These are phyloP conservation scores for Cladosporium halotolerans DNA, from an alignment of 2,329 filamentous ascomycete genomes.

Conservation along the genomic window DNA sequence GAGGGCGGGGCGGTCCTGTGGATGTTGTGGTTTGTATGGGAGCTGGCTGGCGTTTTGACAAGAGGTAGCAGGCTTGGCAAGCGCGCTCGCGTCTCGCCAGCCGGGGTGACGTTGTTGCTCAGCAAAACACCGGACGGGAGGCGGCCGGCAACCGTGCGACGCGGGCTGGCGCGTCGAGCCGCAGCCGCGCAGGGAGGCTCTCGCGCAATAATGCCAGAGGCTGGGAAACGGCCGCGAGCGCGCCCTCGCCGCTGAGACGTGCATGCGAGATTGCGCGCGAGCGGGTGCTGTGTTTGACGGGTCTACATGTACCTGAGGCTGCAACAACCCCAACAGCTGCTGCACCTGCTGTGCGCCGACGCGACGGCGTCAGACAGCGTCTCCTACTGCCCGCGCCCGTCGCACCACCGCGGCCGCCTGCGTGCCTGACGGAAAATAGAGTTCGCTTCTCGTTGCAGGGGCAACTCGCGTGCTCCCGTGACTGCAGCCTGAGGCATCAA, in stretches of 20 bases:
- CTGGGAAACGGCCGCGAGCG: too few relatives aligned
- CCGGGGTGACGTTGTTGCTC: not conserved
- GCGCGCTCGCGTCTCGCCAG: conserved; percentile 3
- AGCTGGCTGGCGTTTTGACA: conserved; percentile 1
- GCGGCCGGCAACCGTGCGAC: not conserved
- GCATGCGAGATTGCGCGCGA: too few relatives aligned
- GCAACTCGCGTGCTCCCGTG: not conserved
- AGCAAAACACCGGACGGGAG: not conserved
- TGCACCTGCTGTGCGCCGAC: too few relatives aligned
- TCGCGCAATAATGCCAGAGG: too few relatives aligned
- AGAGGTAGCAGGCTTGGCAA: conserved; percentile 3
- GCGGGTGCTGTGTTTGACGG: too few relatives aligned
- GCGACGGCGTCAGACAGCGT: too few relatives aligned
- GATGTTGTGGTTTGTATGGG: conserved; percentile 8
- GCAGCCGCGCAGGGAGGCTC: too few relatives aligned
- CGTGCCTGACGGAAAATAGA: not conserved
- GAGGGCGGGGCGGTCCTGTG: conserved; percentile 8
- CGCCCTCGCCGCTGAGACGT: too few relatives aligned
- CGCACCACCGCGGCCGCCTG: not conserved
- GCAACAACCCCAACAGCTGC: too few relatives aligned
- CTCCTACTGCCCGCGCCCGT: too few relatives aligned
- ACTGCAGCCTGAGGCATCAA: not conserved
- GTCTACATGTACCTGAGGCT: too few relatives aligned
- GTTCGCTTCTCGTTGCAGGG: not conserved
- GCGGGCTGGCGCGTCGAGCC: too few relatives aligned